Conservation (phyloP, 2,329 filamentous ascomycete species). For the Curvularia eragrostidis region DNA sequence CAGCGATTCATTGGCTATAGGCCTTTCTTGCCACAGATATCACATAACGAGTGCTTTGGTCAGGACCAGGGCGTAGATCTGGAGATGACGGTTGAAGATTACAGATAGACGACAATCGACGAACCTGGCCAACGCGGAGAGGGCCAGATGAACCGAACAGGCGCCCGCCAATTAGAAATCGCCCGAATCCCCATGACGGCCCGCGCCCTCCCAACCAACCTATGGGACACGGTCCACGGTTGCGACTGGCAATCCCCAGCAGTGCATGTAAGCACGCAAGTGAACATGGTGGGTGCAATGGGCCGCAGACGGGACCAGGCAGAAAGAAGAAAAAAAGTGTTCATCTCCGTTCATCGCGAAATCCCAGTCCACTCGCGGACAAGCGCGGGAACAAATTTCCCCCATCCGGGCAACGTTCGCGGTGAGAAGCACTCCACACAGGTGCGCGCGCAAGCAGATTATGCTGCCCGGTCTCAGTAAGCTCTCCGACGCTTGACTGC, state of each 20-base stretch:
- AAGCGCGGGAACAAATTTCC: slow-evolving; percentile 12
- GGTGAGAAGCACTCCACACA: slow-evolving; percentile 9
- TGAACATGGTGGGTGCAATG: slow-evolving; percentile 8
- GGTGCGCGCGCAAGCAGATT: slow-evolving; percentile 8
- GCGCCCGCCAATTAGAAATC: slow-evolving; percentile 10
- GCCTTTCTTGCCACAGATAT: no score
- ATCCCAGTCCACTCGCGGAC: not conserved
- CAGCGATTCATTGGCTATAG: no score
- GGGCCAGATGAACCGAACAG: slow-evolving; percentile 1
- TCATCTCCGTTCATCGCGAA: not conserved
- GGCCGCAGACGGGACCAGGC: slow-evolving; percentile 8
- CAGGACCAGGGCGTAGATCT: not conserved
- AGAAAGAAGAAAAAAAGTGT: slow-evolving; percentile 6
- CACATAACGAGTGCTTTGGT: not conserved
- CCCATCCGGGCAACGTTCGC: slow-evolving; percentile 16
- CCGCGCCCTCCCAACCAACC: slow-evolving; percentile 9
- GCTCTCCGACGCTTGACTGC: slow-evolving; percentile 13
- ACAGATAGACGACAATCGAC: not conserved
- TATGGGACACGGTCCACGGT: slow-evolving; percentile 6
- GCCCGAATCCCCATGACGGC: slow-evolving; percentile 11
- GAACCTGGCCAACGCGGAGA: slow-evolving; percentile 4
- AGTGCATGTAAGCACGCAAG: slow-evolving; percentile 1
- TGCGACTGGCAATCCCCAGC: slow-evolving; percentile 11
- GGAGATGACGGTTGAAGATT: not conserved
- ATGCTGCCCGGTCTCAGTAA: slow-evolving; percentile 17